Percentiles rank a stretch among this genome's conserved stretches.
Conservation (phyloP, 345 rosid species). For the Pistacia vera region DNA sequence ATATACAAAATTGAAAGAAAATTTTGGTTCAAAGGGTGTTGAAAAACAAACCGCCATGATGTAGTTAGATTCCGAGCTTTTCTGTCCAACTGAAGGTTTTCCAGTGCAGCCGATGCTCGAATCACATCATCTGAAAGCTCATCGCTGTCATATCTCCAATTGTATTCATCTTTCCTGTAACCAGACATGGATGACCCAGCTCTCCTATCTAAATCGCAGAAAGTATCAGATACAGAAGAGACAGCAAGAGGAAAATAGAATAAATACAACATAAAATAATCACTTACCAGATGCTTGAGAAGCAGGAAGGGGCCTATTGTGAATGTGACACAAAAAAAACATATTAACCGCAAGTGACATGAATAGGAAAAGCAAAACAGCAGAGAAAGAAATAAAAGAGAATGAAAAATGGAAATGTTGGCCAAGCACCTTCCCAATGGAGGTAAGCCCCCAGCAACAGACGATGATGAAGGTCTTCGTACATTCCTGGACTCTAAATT, state of each 20-base stretch:
- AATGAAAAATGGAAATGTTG: constrained; percentile 2
- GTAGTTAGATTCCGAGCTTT: constrained; percentile 83
- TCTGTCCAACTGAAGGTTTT: constrained; percentile 94
- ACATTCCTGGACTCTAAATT: constrained; percentile 62
- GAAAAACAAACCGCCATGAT: constrained; percentile 80
- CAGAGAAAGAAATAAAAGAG: not conserved
- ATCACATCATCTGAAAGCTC: constrained; percentile 70
- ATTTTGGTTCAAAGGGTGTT: constrained; percentile 5
- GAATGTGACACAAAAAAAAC: constrained; percentile 16
- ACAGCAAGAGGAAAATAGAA: not conserved
- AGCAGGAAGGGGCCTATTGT: constrained; percentile 52
- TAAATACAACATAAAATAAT: constrained; percentile 13
- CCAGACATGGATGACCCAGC: constrained; percentile 73
- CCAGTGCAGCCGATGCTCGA: constrained; percentile 80
- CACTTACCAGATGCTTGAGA: constrained; percentile 74
- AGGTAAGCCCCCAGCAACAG: constrained; percentile 89
- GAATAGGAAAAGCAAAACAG: not conserved
- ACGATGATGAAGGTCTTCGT: constrained; percentile 68
- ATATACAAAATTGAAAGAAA: not conserved
- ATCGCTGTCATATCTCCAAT: constrained; percentile 73
- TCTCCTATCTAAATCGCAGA: constrained; percentile 64
- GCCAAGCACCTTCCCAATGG: constrained; percentile 77
- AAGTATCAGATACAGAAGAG: constrained; percentile 21
- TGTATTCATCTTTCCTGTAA: constrained; percentile 81
- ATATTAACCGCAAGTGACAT: constrained; percentile 10